Percentiles rank a stretch among this genome's conserved stretches.
Evolutionary conservation across 2,329 filamentous ascomycete genomes (phyloP).

Genomic region (Epichloe festucae): DNA sequence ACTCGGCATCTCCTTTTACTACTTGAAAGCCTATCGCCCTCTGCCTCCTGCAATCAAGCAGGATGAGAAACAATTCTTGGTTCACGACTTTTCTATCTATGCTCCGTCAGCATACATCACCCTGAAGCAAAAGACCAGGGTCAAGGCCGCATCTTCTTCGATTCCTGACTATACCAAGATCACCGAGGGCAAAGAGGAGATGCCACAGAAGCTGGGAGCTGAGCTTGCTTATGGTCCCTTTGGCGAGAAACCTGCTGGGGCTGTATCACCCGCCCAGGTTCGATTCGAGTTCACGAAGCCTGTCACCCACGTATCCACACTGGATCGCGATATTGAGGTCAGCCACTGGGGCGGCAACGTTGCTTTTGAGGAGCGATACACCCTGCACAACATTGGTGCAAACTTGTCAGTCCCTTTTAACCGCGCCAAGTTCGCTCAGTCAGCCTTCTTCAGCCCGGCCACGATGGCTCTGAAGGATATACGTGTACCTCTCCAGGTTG

Average conservation of each 20-base stretch:
- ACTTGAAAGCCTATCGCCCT: slow-evolving; percentile 65
- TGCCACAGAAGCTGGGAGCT: slow-evolving; percentile 68
- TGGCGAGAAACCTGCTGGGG: slow-evolving; percentile 66
- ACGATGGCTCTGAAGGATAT: slow-evolving; percentile 72
- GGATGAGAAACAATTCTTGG: slow-evolving; percentile 73
- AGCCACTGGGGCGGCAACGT: slow-evolving; percentile 98
- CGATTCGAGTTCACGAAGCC: slow-evolving; percentile 96
- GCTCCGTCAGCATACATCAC: slow-evolving; percentile 72
- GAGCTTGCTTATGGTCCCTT: slow-evolving; percentile 89
- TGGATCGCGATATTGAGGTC: slow-evolving; percentile 88
- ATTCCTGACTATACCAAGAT: slow-evolving; percentile 79
- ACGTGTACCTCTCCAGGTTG: slow-evolving; percentile 63
- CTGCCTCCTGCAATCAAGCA: slow-evolving; percentile 77
- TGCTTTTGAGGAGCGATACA: slow-evolving; percentile 88
- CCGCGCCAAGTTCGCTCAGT: slow-evolving; percentile 61
- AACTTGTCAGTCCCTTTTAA: slow-evolving; percentile 61
- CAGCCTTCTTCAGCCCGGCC: slow-evolving; percentile 63
- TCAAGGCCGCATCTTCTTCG: slow-evolving; percentile 70
- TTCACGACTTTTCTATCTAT: slow-evolving; percentile 78
- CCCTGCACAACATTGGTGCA: slow-evolving; percentile 74
- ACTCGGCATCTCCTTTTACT: slow-evolving; percentile 72
- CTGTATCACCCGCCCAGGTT: slow-evolving; percentile 57
- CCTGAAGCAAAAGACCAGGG: slow-evolving; percentile 88
- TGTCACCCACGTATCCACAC: slow-evolving; percentile 59
- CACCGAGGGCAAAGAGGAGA: slow-evolving; percentile 44